Conservation (phyloP, 306 rosid genomes). For the Begonia fuchsioides region DNA sequence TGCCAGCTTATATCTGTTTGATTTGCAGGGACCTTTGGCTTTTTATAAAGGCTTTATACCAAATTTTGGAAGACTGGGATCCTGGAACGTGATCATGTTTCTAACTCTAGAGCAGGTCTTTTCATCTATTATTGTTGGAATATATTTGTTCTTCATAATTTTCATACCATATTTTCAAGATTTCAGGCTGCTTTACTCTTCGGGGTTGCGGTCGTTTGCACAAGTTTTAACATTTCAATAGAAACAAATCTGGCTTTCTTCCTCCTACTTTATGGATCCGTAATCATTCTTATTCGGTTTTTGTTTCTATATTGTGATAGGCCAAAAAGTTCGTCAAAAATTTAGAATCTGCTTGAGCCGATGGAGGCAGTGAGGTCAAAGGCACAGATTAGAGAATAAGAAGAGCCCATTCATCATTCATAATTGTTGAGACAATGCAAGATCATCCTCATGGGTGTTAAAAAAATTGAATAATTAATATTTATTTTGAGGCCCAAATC, state of each 20-base stretch:
- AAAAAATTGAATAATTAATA: too few relatives aligned
- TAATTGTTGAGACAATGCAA: too few relatives aligned
- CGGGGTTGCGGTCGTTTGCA: too few relatives aligned
- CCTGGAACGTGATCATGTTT: constrained; percentile 98
- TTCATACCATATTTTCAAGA: too few relatives aligned
- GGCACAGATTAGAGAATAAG: neutral
- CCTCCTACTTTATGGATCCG: constrained; percentile 7
- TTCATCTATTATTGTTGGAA: neutral
- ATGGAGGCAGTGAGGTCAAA: neutral
- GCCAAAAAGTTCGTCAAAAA: constrained; percentile 40
- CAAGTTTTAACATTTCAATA: too few relatives aligned
- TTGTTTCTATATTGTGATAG: constrained; percentile 20
- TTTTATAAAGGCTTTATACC: constrained; percentile 94
- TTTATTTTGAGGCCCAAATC: too few relatives aligned
- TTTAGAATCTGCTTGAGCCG: constrained; percentile 41
- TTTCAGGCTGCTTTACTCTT: too few relatives aligned
- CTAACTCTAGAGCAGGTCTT: constrained; percentile 85
- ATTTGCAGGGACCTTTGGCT: constrained; percentile 79
- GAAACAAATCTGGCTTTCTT: neutral
- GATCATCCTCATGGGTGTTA: too few relatives aligned
- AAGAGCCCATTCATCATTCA: too few relatives aligned
- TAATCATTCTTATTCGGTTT: neutral
- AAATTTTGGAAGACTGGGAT: constrained; percentile 86
- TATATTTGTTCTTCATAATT: too few relatives aligned
- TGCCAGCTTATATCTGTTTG: too few relatives aligned